phyloP scores from a whole-genome alignment of 75 land plant species.

The Adiantum capillusveneris region DNA sequence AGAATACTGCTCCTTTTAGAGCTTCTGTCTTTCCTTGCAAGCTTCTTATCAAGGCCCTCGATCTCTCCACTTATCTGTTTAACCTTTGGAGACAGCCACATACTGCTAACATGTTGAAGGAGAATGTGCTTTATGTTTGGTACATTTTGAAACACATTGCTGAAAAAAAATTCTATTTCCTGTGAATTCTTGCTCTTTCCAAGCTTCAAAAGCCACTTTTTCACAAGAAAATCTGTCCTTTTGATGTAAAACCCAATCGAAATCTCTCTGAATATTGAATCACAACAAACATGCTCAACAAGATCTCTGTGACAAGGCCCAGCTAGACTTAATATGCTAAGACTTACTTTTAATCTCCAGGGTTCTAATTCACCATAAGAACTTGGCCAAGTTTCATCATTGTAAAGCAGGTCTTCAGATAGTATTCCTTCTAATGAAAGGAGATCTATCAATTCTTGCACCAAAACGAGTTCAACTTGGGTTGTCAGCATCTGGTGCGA shows the following conservation, averaged over 20 bases:
- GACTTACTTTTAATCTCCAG: conserved; percentile 36
- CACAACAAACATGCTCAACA: conserved; percentile 29
- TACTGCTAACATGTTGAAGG: conserved; percentile 5
- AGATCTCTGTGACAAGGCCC: conserved; percentile 46
- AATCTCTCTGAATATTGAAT: conserved; percentile 2
- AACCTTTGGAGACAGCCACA: conserved; percentile 63
- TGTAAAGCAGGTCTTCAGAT: no score
- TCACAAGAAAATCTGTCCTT: background rate
- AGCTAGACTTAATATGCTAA: conserved; percentile 33
- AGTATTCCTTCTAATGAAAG: background rate
- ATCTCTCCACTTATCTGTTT: conserved; percentile 7
- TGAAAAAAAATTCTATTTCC: background rate
- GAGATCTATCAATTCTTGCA: conserved; percentile 1
- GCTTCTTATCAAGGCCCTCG: conserved; percentile 5
- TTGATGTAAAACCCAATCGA: conserved; percentile 1
- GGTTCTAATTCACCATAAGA: background rate
- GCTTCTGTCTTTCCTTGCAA: conserved; percentile 6
- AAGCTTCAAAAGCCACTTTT: conserved; percentile 3
- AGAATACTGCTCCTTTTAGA: conserved; percentile 15
- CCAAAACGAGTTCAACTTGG: conserved; percentile 47
- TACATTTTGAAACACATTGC: background rate
- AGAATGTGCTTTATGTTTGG: background rate
- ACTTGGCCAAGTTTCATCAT: no score
- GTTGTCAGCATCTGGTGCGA: conserved; percentile 46
- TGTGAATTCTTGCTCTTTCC: background rate